Percentiles rank a stretch among this genome's conserved stretches.
phyloP scores from a whole-genome alignment of 345 rosid genomes.

The Salix caprea region DNA sequence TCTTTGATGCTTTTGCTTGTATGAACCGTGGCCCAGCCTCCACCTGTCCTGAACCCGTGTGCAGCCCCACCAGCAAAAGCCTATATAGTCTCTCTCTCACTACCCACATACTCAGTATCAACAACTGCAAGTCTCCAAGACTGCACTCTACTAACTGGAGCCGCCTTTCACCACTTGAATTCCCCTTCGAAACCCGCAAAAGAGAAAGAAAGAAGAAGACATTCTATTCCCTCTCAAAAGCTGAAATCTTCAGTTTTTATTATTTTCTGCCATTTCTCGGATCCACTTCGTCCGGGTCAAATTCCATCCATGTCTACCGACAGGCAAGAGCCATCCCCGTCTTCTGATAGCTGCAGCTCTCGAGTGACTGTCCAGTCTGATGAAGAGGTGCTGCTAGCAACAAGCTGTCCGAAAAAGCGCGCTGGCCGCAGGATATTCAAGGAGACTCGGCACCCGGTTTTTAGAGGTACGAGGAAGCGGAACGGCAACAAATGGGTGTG shows the following conservation, averaged over 20 bases:
- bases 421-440: conserved; percentile 49
- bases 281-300: not conserved
- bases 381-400: conserved; percentile 11
- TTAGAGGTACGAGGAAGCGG: conserved; percentile 55
- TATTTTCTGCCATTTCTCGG: conserved; percentile 3
- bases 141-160: no score
- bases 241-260: not conserved
- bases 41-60: no score
- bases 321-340: conserved; percentile 6
- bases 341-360: conserved; percentile 16
- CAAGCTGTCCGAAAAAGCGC: conserved; percentile 16
- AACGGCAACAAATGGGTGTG: conserved; percentile 71
- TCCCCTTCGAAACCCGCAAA: not conserved
- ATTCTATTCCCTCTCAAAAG: not conserved
- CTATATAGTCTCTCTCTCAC: no score
- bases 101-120: no score
- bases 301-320: not conserved
- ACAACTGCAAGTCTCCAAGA: no score
- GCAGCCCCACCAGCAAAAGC: no score
- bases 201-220: no score
- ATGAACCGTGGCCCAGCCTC: no score
- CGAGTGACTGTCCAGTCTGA: conserved; percentile 11
- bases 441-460: conserved; percentile 75
- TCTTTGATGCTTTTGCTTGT: no score
- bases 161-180: not conserved